Percentiles rank a stretch among this genome's conserved stretches.
Conservation (phyloP, 2,329 filamentous ascomycete genomes). For the Penicillium concentricum region DNA sequence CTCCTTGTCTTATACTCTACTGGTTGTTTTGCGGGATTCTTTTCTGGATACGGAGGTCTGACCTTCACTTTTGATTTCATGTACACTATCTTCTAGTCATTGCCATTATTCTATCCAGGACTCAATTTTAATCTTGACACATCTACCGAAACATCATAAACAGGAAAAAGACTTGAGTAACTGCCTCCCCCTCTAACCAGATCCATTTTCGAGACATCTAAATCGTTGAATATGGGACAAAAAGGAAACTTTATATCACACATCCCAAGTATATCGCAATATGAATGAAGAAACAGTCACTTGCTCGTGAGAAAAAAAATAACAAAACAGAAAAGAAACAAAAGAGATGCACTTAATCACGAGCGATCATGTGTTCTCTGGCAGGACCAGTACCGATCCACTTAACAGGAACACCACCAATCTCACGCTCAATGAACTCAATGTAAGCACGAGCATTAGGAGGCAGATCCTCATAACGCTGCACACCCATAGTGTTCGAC, state of each 20-base stretch:
- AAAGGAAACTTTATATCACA: conserved; percentile 18
- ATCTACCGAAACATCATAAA: neutral
- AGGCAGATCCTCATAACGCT: conserved; percentile 58
- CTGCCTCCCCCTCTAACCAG: conserved; percentile 2
- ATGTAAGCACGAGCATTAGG: conserved; percentile 59
- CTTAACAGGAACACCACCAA: conserved; percentile 57
- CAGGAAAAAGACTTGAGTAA: neutral
- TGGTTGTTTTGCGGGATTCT: conserved; percentile 5
- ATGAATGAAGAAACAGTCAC: conserved; percentile 5
- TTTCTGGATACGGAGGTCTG: conserved; percentile 4
- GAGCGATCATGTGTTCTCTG: conserved; percentile 61
- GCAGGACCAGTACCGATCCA: conserved; percentile 64
- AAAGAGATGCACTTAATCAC: conserved; percentile 36
- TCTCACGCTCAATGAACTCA: conserved; percentile 59
- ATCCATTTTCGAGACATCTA: conserved; percentile 19
- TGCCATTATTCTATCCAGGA: conserved; percentile 2
- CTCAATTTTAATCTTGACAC: conserved; percentile 3
- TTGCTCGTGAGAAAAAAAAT: conserved; percentile 3
- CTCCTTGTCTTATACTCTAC: conserved; percentile 18
- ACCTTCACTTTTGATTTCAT: conserved; percentile 7
- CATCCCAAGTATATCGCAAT: conserved; percentile 20
- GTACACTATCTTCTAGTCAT: conserved; percentile 6
- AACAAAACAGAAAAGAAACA: conserved; percentile 10
- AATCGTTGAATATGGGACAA: conserved; percentile 10
- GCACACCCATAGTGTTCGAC: conserved; percentile 57